These are phyloP conservation scores for Rhynchospora pubera DNA, from an alignment of 176 grass and related monocot species.

Conservation along the genomic window DNA sequence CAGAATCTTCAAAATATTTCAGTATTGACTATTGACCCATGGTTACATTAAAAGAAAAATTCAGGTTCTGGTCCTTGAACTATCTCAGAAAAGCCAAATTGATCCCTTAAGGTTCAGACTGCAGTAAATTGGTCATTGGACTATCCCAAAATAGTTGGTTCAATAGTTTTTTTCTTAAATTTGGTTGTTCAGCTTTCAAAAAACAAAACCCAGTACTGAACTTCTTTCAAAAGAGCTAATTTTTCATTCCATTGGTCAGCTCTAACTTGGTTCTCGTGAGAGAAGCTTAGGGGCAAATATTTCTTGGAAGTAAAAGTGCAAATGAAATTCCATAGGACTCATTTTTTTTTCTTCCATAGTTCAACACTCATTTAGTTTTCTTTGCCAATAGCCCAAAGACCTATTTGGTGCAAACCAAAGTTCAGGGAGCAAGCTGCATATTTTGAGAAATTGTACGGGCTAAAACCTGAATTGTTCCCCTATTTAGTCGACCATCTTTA, in stretches of 20 bases:
- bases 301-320: background rate
- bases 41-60: background rate
- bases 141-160: background rate
- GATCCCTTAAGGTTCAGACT: background rate
- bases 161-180: background rate
- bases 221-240: background rate
- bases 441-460: background rate
- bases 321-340: background rate
- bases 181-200: background rate
- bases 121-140: background rate
- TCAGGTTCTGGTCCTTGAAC: background rate
- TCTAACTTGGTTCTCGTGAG: background rate
- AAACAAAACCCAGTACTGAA: background rate
- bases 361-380: background rate
- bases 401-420: background rate
- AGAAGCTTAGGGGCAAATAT: background rate
- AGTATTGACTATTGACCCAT: background rate
- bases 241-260: background rate
- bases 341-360: background rate
- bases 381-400: background rate
- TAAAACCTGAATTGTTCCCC: background rate
- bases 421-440: background rate
- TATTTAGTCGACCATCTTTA: conserved; percentile 10
- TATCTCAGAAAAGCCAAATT: background rate
- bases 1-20: too few species aligned